Evolutionary conservation across 1,284 basidiomycete species (phyloP), one percentile per base, ranked within the genome.

Genomic region (Neolentinus lepideus): DNA sequence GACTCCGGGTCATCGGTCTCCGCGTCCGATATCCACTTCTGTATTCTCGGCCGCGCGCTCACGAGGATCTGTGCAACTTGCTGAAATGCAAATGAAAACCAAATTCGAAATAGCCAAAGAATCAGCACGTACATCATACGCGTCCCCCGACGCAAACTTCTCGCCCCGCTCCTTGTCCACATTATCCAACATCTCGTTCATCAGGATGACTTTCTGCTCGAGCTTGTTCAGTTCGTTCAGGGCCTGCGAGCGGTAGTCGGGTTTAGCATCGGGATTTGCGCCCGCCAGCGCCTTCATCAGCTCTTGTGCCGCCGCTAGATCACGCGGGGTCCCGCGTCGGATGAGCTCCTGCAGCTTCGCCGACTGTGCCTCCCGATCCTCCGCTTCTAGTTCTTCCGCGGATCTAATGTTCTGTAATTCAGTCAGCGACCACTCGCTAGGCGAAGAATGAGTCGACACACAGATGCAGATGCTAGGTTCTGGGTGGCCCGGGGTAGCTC

Each of bases 281-380:
- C 96, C 97, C 0, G 95, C 90, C 54, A 99, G 83, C 1, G 88
- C 76, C 71, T 98, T 98, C 95, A 99, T 99, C 47, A 99, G 79
- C 65, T 99, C 96, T 67, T 99, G 96, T 1, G 97, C 97, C 10
- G 91, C 93, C 0, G 90, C 92, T 4, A 99, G 80, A 70, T 99
- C 97, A 58, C 93, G 84, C 0, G 97, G 97, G 19, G 94, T 97
- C 9, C 96, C 97, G 56, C 97, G 79, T 54, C 97, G 85, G 62
- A 99, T 98, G 29, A 99, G 83, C 68, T 99, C 97, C 74, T 99
- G 97, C 26, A 99, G 78, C 78, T 99, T 99, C 3, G 96, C 96
- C 1, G 89, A 88, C 69, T 99, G 97, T 0, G 96, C 97, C 55
- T 88, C 89, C 24, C 96, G 80, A 68, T 98, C 97, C 67, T 99